Evolutionary conservation across 1,284 basidiomycete species (phyloP), one percentile per base, ranked within the genome.

Genomic region (Malassezia restricta): DNA sequence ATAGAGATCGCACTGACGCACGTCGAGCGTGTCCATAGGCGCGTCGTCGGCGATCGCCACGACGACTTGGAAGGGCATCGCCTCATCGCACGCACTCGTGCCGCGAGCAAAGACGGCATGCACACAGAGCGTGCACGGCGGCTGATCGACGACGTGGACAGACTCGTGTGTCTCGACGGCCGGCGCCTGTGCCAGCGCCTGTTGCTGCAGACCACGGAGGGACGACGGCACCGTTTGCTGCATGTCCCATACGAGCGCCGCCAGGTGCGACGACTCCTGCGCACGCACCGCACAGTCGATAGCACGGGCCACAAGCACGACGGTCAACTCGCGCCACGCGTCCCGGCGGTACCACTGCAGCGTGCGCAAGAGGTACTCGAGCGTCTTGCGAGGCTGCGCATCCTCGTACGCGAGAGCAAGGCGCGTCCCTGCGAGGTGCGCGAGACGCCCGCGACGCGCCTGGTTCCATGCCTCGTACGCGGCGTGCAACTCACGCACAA

Each of bases 331-430:
- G 2, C 2, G n/a, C 52, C 52, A 54, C 12, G 15, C 20, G 9
- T 41, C 43, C 28, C 52, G 46, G 27, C 52, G 31, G 49, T 68
- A 71, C 43, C 47, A 56, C 43, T 51, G 55, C 37, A 64, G 24
- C 11, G 65, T 59, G 30, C 68, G 57, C 32, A 65, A 61, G 14
- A 71, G 37, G 42, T 66, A 69, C n/a, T 61, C 57, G 14, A 66
- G 47, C 39, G 68, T 62, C 51, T 60, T 55, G 28, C 56, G n/a
- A 35, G 60, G 62, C 14, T 55, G 59, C 0, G 47, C 53, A 1
- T 57, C 59, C 40, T 43, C 12, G 33, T 66, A 67, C 17, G 55
- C 53, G 6, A 56, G 47, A 0, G 67, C 68, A 17, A 71, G 61
- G 9, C 56, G 52, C 3, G 58, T 43, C 0, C 67, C 68, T 2